Percentiles rank a stretch among this genome's conserved stretches.
These are phyloP conservation scores for Schizochytrium sp. DNA, from an alignment of 108 stramenopile species.

Conservation along the genomic window DNA sequence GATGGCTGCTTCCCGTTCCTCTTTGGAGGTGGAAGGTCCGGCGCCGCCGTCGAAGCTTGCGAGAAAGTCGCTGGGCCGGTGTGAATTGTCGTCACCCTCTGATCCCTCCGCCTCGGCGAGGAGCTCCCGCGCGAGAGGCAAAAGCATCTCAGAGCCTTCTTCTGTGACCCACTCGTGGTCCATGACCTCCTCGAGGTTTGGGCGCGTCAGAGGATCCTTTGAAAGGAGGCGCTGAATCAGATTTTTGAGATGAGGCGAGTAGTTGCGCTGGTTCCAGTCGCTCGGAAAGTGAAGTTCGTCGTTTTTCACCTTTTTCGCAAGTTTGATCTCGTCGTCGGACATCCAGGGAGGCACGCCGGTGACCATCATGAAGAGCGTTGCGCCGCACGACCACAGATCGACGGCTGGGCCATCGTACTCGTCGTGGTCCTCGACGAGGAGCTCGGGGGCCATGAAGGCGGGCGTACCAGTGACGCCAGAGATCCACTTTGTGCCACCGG, in stretches of 20 bases:
- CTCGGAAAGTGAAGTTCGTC: not conserved
- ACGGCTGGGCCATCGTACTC: slow-evolving; percentile 41
- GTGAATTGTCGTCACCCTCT: not conserved
- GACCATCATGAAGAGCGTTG: slow-evolving; percentile 43
- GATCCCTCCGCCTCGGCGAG: not conserved
- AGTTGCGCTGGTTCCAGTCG: slow-evolving; percentile 18
- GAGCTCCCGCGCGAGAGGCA: not conserved
- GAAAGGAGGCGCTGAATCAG: slow-evolving; percentile 17
- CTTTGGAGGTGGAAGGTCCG: not conserved
- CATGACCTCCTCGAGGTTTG: not conserved
- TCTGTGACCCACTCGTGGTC: slow-evolving; percentile 32
- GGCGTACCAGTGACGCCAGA: slow-evolving; percentile 40
- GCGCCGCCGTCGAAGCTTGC: not conserved
- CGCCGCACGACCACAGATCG: slow-evolving; percentile 52
- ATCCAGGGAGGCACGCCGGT: slow-evolving; percentile 47
- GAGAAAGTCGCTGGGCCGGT: not conserved
- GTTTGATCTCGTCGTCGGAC: slow-evolving; percentile 33
- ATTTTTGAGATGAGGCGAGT: slow-evolving; percentile 23
- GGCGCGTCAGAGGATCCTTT: not conserved
- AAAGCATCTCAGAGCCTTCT: slow-evolving; percentile 2
- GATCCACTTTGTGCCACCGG: not conserved
- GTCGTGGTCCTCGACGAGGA: slow-evolving; percentile 28
- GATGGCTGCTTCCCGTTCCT: not conserved
- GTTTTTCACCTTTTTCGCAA: slow-evolving; percentile 19
- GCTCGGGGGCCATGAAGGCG: slow-evolving; percentile 57